Conservation (phyloP, 768 basidiomycete species). For the Rhodotorula babjevae region DNA sequence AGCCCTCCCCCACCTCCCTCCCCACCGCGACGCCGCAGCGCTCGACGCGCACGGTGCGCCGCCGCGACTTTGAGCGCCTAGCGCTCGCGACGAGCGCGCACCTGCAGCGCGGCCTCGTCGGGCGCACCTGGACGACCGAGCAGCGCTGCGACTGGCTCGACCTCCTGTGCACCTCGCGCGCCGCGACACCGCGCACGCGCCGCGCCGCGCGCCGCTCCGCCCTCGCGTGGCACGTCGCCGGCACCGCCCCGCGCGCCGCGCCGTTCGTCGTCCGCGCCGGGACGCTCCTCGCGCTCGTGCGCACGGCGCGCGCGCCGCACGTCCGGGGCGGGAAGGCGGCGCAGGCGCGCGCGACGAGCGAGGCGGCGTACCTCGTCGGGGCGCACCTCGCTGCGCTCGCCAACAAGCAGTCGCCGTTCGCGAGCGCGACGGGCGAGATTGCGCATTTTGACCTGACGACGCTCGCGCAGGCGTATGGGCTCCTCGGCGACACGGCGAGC, state of each 20-base stretch:
- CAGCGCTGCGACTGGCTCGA: constrained; percentile 5
- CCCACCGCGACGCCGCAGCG: too few species aligned
- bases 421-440: neutral
- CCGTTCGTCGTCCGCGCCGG: constrained; percentile 3
- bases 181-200: neutral
- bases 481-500: constrained; percentile 2
- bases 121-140: neutral
- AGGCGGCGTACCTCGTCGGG: neutral
- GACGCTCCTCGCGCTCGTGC: constrained; percentile 12
- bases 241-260: neutral
- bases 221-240: neutral
- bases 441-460: constrained; percentile 32
- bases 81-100: neutral
- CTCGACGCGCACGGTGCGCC: neutral
- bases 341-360: neutral
- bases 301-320: constrained; percentile 1
- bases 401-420: constrained; percentile 10
- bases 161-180: neutral
- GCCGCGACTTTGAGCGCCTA: neutral
- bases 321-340: too few species aligned
- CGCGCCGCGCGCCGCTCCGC: constrained; percentile 1
- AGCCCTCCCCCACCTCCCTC: neutral
- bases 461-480: constrained; percentile 15
- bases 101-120: neutral
- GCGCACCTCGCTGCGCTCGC: constrained; percentile 7